Base-by-base conservation (phyloP, 2,329 filamentous ascomycete species). In the Rhinocladiella mackenziei region DNA sequence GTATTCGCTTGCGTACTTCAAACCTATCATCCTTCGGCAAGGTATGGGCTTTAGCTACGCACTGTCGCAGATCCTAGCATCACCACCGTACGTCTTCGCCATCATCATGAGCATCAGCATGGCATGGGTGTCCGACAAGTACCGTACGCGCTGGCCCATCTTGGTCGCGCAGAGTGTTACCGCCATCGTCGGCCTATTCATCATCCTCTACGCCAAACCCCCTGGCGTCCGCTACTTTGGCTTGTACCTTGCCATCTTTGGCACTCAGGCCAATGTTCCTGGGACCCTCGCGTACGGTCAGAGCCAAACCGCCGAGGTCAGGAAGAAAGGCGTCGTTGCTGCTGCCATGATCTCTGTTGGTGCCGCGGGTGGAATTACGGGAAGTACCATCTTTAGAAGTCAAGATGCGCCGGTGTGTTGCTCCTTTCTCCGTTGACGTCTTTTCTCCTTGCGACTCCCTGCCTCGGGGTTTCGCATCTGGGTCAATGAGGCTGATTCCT, bases 1-100 rank as follows among this genome's bases (percentile, higher is more conserved):
- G 7, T 50, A 39, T 60, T 79, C 85, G 0, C 74, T 92, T 5
- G 83, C 84, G 2, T 91, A 86, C 63, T 89, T 89, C 60, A 66
- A 89, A 5, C 85, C 86, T 5, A 77, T 89, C 58, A 86, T 92
- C 56, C 77, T 94, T 3, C 59, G 60, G 6, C 53, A 65, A 18
- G 74, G 74, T n/a, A 76, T 89, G 70, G 75, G 77, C 9, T 89
- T 86, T 68, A 69, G 64, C 35, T 70, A 82, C 4, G 81, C 73
- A 5, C 69, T 70, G 39, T 72, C 83, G 0, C 84, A 88, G 64
- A 86, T 83, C 58, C 77, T 89, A 3, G 74, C 83, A 3, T 83
- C 85, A 0, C 83, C 82, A 0, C 81, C 82, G 11, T 86, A 83
- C 59, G 76, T 67, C 22, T 77, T 85, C 48, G 78, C 80, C 7